phyloP scores from a whole-genome alignment of 164 flowering plant species.

The Litsea cubeba region DNA sequence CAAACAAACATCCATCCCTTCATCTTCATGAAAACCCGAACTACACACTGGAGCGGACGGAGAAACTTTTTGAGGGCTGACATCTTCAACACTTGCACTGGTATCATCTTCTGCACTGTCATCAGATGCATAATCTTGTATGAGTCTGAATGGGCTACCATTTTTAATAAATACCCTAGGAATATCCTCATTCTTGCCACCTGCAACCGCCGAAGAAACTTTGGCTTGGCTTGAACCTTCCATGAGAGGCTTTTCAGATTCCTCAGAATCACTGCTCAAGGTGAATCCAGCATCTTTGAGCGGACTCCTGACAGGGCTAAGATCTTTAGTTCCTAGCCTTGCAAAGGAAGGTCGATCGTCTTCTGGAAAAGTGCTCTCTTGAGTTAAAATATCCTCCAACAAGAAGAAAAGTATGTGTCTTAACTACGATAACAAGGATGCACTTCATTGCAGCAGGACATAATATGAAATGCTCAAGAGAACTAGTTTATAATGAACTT shows the following conservation, averaged over 20 bases:
- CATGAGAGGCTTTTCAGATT: slow-evolving; percentile 2
- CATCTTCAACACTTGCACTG: slow-evolving; percentile 24
- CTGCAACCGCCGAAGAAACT: slow-evolving; percentile 15
- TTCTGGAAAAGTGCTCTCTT: slow-evolving; percentile 15
- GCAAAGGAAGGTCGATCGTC: slow-evolving; percentile 4
- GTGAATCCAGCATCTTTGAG: slow-evolving; percentile 18
- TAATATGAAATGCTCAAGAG: not conserved
- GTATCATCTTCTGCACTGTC: slow-evolving; percentile 42
- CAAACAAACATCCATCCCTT: slow-evolving; percentile 9
- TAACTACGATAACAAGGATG: slow-evolving; percentile 3
- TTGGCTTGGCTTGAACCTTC: slow-evolving; percentile 8
- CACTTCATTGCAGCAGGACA: not conserved
- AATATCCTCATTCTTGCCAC: slow-evolving; percentile 14
- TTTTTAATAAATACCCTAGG: slow-evolving; percentile 17
- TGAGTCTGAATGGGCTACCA: slow-evolving; percentile 51
- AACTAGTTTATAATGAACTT: not conserved
- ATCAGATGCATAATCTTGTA: slow-evolving; percentile 68
- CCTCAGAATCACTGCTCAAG: slow-evolving; percentile 5
- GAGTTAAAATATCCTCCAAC: slow-evolving; percentile 5
- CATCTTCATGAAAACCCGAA: slow-evolving; percentile 13
- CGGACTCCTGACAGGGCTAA: slow-evolving; percentile 6
- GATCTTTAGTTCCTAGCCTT: slow-evolving; percentile 8
- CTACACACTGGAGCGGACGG: slow-evolving; percentile 14
- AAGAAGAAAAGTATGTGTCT: slow-evolving; percentile 8
- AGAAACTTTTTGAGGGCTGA: slow-evolving; percentile 15